These are phyloP conservation scores for Saccharomyces eubayanus DNA, from an alignment of 805 yeast species.

Conservation along the genomic window DNA sequence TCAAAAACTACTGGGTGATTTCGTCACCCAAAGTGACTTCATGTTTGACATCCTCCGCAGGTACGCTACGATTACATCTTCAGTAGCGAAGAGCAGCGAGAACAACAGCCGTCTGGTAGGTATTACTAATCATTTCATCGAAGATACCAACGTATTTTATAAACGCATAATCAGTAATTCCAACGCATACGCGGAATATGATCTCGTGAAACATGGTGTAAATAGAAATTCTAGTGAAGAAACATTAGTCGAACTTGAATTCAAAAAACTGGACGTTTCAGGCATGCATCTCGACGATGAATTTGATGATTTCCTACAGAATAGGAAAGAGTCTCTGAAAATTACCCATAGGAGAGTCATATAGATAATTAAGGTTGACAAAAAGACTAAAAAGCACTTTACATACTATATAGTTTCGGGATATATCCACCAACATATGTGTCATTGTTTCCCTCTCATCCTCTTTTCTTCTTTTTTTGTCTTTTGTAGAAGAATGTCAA, in stretches of 20 bases:
- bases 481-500: too few relatives aligned
- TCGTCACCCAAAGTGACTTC: background rate
- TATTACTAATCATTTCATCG: background rate
- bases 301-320: constrained; percentile 8
- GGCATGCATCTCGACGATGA: constrained; percentile 2
- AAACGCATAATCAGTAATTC: background rate
- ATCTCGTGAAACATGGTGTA: background rate
- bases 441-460: background rate
- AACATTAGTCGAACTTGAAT: background rate
- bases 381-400: background rate
- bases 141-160: background rate
- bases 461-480: background rate
- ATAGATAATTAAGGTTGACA: background rate
- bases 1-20: background rate
- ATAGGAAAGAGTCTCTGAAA: constrained; percentile 12
- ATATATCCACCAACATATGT: background rate
- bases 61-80: background rate
- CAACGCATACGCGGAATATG: background rate
- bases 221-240: background rate
- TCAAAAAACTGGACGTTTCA: background rate
- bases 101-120: background rate
- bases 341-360: constrained; percentile 12
- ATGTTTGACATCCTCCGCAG: background rate
- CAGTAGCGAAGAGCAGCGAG: background rate
- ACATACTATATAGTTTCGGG: background rate